phyloP scores from a whole-genome alignment of 495 filamentous ascomycete species.

The Neurospora hispaniola region DNA sequence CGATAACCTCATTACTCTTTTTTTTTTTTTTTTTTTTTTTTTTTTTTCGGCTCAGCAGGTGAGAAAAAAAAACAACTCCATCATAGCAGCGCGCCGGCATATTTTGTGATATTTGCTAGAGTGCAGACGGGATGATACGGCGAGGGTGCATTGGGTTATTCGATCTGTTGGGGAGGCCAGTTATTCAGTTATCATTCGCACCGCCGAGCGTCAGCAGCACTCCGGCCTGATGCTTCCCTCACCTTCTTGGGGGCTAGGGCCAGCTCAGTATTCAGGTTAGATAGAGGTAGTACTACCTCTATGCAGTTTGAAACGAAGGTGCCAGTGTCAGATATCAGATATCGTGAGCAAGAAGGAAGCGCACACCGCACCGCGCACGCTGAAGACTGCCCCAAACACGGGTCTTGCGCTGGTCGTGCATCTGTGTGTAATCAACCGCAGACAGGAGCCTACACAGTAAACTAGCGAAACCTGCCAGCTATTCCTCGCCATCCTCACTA shows the following conservation, averaged over 20 bases:
- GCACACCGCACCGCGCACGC: not conserved
- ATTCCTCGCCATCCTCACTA: not conserved
- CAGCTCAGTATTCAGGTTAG: not conserved
- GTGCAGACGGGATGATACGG: not conserved
- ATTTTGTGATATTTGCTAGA: not conserved
- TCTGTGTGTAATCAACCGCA: not conserved
- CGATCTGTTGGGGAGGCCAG: not conserved
- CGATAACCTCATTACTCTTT: not conserved
- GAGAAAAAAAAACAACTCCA: not conserved
- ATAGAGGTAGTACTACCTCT: not conserved
- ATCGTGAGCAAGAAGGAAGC: not conserved
- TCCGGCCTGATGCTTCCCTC: not conserved
- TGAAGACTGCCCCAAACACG: not conserved
- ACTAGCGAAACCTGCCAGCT: not conserved
- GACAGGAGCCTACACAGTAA: not conserved
- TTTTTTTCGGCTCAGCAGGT: not conserved
- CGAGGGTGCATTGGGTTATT: not conserved
- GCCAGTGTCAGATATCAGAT: not conserved
- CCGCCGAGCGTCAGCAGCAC: not conserved
- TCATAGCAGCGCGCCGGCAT: not conserved
- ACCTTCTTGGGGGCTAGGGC: not conserved
- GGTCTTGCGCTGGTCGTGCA: not conserved
- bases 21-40: not conserved
- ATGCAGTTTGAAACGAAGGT: not conserved
- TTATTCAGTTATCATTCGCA: not conserved